These are phyloP conservation scores for Corylus avellana DNA, from an alignment of 306 rosid genomes.

Conservation along the genomic window DNA sequence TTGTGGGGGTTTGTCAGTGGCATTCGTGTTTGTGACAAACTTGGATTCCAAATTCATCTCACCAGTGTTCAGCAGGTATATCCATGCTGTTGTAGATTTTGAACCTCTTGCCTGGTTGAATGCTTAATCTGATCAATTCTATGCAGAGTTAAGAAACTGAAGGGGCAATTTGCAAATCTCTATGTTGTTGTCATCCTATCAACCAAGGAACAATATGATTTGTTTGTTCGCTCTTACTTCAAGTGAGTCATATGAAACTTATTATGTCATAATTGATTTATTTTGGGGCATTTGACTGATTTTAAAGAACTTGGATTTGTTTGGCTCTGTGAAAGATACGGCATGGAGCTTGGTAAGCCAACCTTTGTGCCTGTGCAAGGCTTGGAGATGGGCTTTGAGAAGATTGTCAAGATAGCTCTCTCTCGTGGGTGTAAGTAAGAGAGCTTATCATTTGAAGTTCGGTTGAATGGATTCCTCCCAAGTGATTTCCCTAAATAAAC, in stretches of 20 bases:
- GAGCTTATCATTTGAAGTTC: conserved; percentile 24
- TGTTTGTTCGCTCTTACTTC: conserved; percentile 72
- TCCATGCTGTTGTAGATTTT: conserved; percentile 12
- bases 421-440: conserved; percentile 68
- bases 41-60: conserved; percentile 53
- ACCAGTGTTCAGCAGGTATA: conserved; percentile 62
- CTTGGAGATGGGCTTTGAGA: conserved; percentile 93
- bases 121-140: background rate
- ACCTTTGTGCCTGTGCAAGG: conserved; percentile 83
- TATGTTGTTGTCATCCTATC: conserved; percentile 62
- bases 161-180: conserved; percentile 69
- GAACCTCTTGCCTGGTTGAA: conserved; percentile 7
- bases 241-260: conserved; percentile 48
- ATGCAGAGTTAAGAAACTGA: conserved; percentile 67
- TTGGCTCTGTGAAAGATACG: conserved; percentile 44
- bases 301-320: conserved; percentile 10
- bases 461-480: conserved; percentile 15
- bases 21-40: conserved; percentile 71
- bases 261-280: conserved; percentile 18
- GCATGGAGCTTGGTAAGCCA: conserved; percentile 84
- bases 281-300: background rate
- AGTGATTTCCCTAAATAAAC: conserved; percentile 19
- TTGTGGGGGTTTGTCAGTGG: conserved; percentile 86
- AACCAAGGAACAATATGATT: conserved; percentile 59
- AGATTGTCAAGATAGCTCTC: conserved; percentile 83